Evolutionary conservation across 2,329 filamentous ascomycete species (phyloP).

Genomic region (Aspergillus sp.): DNA sequence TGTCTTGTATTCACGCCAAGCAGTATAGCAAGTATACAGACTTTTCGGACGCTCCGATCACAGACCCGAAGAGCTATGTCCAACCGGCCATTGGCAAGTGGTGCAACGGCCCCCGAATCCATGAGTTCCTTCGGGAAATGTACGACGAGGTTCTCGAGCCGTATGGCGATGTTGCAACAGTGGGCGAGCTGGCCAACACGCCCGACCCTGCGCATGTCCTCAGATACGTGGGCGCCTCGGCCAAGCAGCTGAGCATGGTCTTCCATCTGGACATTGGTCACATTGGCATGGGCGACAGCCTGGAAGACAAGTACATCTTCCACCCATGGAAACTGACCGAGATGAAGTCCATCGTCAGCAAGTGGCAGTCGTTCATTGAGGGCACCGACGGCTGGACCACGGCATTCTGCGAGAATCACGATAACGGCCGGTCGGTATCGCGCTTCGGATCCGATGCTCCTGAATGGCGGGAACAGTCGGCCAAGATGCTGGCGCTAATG

Average conservation of each 20-base stretch:
- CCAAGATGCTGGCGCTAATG: conserved; percentile 56
- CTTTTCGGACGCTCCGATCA: conserved; percentile 58
- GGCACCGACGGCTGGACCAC: conserved; percentile 56
- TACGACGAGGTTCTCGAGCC: conserved; percentile 56
- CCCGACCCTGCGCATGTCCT: conserved; percentile 59
- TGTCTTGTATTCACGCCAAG: neutral
- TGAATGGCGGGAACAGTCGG: conserved; percentile 45
- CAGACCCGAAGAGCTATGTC: conserved; percentile 43
- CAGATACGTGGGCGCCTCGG: conserved; percentile 57
- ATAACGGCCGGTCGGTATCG: conserved; percentile 57
- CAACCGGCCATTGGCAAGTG: conserved; percentile 60
- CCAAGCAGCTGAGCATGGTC: conserved; percentile 66
- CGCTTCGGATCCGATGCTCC: conserved; percentile 53
- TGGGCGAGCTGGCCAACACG: conserved; percentile 67
- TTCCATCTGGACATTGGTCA: conserved; percentile 52
- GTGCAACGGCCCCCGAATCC: conserved; percentile 67
- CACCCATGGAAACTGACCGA: conserved; percentile 47
- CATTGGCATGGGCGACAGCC: conserved; percentile 51
- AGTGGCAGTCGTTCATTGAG: conserved; percentile 53
- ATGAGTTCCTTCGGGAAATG: conserved; percentile 70
- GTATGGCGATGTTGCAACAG: conserved; percentile 61
- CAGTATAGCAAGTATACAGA: conserved; percentile 49
- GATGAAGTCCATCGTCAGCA: conserved; percentile 50
- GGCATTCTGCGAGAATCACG: conserved; percentile 64
- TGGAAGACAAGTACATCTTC: conserved; percentile 48